Evolutionary conservation across 2,329 filamentous ascomycete genomes (phyloP), one percentile per base, ranked within the genome.

Genomic region (Talaromyces funiculosus): DNA sequence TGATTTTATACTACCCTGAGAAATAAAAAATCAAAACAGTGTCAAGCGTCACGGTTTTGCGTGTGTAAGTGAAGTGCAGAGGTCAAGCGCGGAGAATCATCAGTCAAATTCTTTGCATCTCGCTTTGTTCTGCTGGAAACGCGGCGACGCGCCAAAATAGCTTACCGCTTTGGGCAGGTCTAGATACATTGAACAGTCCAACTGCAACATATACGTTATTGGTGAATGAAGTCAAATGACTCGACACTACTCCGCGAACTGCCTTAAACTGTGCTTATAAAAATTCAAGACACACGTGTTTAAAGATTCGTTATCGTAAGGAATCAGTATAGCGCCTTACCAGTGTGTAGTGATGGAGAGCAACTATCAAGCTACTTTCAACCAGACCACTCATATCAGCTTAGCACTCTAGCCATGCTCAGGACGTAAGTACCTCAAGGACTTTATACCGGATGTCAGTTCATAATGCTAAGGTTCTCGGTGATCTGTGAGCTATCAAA

Each of bases 81-180:
- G 45, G 16, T 49, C 29, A 14, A 35, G 29, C 4, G 47, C n/a
- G 47, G n/a, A 33, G 47, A 31, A 20, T 14, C 22, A 4, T 20
- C 26, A 18, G 18, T 22, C 29, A 20, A 35, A 51, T 51, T 33
- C 47, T 29, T n/a, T 51, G 26, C 16, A n/a, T 22, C 6, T 49
- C 16, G 10, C 18, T 20, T 51, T 51, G 26, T 51, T 51, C 26
- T 51, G 22, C 45, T 12, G 9, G 26, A 37, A n/a, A 57, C 55
- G 55, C 55, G 42, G 55, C 42, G 42, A 57, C 55, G 55, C 55
- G 55, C 42, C 55, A 37, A 57, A 49, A 57, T 57, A 57, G 55
- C 42, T 57, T 57, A 37, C 55, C 55, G 55, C 55, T 47, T 57
- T 37, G 31, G 55, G 55, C 55, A 47, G 31, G 54, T 26, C 16